Evolutionary conservation across 192 early-diverging fungal species (phyloP), one percentile per base, ranked within the genome.

Genomic region (Phlyctochytrium planicorne): DNA sequence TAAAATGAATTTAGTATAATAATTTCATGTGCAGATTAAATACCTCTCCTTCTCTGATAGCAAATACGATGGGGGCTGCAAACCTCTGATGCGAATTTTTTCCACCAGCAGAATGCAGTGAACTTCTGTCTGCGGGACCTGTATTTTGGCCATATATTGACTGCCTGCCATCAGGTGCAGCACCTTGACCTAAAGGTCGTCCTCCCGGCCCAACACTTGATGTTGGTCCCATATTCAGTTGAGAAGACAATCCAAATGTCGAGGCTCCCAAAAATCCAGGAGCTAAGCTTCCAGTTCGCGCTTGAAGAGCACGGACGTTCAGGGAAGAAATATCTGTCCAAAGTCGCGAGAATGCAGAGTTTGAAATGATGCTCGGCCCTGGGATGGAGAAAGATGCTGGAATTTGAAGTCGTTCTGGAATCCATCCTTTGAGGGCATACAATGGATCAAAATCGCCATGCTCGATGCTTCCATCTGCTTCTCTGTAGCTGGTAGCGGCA

Each of bases 401-500:
- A 10, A 57, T 57, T 27, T 57, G 55, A 10, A 85, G 53, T 25
- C 67, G 35, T 66, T 85, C 84, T 1, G 81, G 80, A 34, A 85
- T 69, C 79, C 79, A 85, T 62, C 79, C 78, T 32, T 73, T 71
- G n/a, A 85, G 56, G 6, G 75, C 70, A 60, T 82, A 70, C 32
- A 81, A 73, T 29, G 78, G 56, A 64, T 83, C 81, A 67, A 83
- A 77, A 52, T 85, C 84, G 12, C 84, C 84, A 33, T 66, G 77
- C 62, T 85, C 84, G 29, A 30, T 63, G 14, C n/a, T 29, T 12
- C 63, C 63, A 1, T 40, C 30, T 0, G 25, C 25, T n/a, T 65
- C 63, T n/a, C 47, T 33, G 37, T 66, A 83, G 68, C 81, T 87
- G n/a, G 75, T 32, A 14, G 67, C 60, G 1, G 80, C 86, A 16